Percentiles rank a stretch among this genome's conserved stretches.
Evolutionary conservation across 2,329 filamentous ascomycete species (phyloP).

Genomic region (Trichoderma koningii): DNA sequence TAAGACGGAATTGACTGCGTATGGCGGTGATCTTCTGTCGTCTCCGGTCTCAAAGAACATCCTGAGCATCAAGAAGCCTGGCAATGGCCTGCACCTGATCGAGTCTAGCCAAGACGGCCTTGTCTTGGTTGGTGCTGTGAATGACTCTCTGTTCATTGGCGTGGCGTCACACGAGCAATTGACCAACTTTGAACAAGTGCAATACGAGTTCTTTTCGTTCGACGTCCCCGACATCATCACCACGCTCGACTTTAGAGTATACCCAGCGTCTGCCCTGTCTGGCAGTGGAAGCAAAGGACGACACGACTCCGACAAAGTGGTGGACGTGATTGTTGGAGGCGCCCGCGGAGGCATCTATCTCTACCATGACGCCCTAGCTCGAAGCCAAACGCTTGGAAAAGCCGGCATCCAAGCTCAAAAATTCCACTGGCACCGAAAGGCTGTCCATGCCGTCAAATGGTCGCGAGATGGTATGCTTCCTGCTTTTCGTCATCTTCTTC

Average conservation of each 20-base stretch:
- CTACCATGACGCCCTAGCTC: slow-evolving; percentile 73
- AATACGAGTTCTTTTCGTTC: slow-evolving; percentile 60
- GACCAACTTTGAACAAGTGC: slow-evolving; percentile 36
- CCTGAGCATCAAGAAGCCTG: slow-evolving; percentile 42
- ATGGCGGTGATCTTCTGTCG: slow-evolving; percentile 41
- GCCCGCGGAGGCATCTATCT: slow-evolving; percentile 74
- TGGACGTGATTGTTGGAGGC: slow-evolving; percentile 80
- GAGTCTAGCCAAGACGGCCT: slow-evolving; percentile 56
- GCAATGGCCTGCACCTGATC: slow-evolving; percentile 46
- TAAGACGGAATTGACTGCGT: slow-evolving; percentile 48
- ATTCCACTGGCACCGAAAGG: slow-evolving; percentile 87
- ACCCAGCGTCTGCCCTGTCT: slow-evolving; percentile 28
- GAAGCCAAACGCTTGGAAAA: slow-evolving; percentile 51
- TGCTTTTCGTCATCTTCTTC: neutral
- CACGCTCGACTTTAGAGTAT: slow-evolving; percentile 63
- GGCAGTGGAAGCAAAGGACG: slow-evolving; percentile 32
- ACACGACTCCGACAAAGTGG: slow-evolving; percentile 41
- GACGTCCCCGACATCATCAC: slow-evolving; percentile 65
- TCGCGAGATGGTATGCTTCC: slow-evolving; percentile 73
- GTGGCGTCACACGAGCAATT: slow-evolving; percentile 32
- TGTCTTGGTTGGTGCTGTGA: slow-evolving; percentile 51
- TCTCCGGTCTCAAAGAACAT: slow-evolving; percentile 41
- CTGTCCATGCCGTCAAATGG: slow-evolving; percentile 85
- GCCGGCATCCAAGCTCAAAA: slow-evolving; percentile 60
- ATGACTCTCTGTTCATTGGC: slow-evolving; percentile 44